Evolutionary conservation across 208 protist species (phyloP).

Genomic region (Zelonia costaricensis): DNA sequence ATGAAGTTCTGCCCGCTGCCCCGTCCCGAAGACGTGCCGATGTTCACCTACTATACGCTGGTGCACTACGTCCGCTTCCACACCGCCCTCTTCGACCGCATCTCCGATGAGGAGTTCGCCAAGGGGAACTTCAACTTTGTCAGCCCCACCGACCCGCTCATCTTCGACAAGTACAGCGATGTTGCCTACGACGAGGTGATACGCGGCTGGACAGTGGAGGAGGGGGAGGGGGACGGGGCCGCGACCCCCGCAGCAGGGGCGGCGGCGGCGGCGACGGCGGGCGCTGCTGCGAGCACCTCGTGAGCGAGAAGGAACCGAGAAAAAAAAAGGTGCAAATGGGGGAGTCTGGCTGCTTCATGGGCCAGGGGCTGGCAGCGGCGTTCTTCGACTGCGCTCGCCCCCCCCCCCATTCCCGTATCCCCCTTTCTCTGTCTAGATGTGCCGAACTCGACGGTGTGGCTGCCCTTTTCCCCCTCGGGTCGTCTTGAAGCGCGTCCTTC

Average conservation of each 20-base stretch:
- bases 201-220: constrained; percentile 56
- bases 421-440: too few relatives aligned
- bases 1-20: constrained; percentile 90
- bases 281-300: too few relatives aligned
- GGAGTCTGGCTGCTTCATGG: too few relatives aligned
- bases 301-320: not conserved
- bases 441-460: too few relatives aligned
- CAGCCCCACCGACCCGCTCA: constrained; percentile 73
- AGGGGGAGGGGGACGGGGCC: constrained; percentile 16
- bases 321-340: too few relatives aligned
- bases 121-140: constrained; percentile 92
- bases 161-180: constrained; percentile 80
- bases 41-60: constrained; percentile 91
- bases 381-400: too few relatives aligned
- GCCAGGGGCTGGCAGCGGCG: too few relatives aligned
- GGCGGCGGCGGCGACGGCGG: too few relatives aligned
- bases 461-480: too few relatives aligned
- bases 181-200: constrained; percentile 75
- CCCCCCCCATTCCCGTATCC: too few relatives aligned
- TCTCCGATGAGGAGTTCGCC: constrained; percentile 80
- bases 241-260: too few relatives aligned
- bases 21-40: constrained; percentile 85
- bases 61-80: constrained; percentile 93
- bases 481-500: too few relatives aligned
- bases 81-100: constrained; percentile 87